Evolutionary conservation across 352 stramenopile species (phyloP).

Genomic region (Bremia lactucae): DNA sequence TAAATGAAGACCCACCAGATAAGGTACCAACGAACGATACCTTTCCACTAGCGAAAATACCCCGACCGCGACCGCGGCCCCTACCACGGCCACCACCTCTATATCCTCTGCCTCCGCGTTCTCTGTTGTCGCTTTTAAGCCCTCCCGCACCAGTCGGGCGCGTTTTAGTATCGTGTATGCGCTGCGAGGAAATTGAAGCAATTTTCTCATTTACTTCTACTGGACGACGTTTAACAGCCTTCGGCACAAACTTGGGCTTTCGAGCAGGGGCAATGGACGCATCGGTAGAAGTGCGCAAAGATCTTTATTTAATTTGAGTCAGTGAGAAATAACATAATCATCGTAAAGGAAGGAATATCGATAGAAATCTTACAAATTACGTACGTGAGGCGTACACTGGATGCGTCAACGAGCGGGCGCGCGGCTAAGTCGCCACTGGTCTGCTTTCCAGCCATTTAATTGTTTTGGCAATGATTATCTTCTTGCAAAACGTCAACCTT

Average conservation of each 20-base stretch:
- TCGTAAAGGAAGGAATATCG: not conserved
- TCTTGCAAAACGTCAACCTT: too few relatives aligned
- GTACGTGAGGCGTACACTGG: conserved; percentile 55
- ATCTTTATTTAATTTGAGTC: conserved; percentile 22
- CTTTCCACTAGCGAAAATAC: conserved; percentile 50
- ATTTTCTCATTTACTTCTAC: conserved; percentile 17
- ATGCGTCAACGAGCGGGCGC: conserved; percentile 58
- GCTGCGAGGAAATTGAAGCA: not conserved
- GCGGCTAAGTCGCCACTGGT: conserved; percentile 29
- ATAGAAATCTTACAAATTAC: conserved; percentile 2
- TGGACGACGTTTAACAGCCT: conserved; percentile 49
- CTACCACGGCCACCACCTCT: conserved; percentile 32
- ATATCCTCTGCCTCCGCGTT: conserved; percentile 29
- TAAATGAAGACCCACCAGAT: conserved; percentile 72
- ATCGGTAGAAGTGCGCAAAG: conserved; percentile 36
- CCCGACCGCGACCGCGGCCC: conserved; percentile 33
- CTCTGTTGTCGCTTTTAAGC: conserved; percentile 20
- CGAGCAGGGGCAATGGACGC: conserved; percentile 25
- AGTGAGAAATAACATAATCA: not conserved
- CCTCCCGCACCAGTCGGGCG: conserved; percentile 10
- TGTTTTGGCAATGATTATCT: too few relatives aligned
- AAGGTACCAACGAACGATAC: conserved; percentile 74
- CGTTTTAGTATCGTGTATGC: conserved; percentile 14
- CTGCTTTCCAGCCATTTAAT: conserved; percentile 5
- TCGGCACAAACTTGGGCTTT: conserved; percentile 72